These are phyloP conservation scores for Rhodotorula sp. DNA, from an alignment of 1,284 basidiomycete species.

Conservation along the genomic window DNA sequence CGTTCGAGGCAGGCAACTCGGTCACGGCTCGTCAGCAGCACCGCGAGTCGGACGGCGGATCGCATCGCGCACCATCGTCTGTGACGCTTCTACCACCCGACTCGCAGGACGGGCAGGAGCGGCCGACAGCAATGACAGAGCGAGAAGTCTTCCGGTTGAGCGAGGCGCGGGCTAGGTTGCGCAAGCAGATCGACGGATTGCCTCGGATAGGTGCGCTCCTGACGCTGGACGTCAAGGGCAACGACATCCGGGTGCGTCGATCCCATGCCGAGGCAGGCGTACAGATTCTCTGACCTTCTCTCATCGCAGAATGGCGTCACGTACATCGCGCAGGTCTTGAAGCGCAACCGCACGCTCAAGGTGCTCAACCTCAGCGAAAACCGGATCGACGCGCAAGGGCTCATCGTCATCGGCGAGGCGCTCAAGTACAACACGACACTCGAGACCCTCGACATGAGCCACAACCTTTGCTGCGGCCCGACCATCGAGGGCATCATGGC, in stretches of 20 bases:
- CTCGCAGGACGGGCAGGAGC: not conserved
- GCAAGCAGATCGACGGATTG: slow-evolving; percentile 63
- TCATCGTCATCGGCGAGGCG: slow-evolving; percentile 81
- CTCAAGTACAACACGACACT: slow-evolving; percentile 92
- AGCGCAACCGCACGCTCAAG: slow-evolving; percentile 91
- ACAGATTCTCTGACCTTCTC: too few species aligned
- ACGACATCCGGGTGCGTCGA: slow-evolving; percentile 75
- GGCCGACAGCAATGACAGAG: slow-evolving; percentile 51
- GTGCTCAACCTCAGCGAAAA: slow-evolving; percentile 93
- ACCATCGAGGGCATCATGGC: slow-evolving; percentile 82
- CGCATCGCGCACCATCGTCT: not conserved
- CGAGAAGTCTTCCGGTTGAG: slow-evolving; percentile 54
- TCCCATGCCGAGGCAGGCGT: not conserved
- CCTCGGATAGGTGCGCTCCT: slow-evolving; percentile 78
- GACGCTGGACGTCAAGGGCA: slow-evolving; percentile 86
- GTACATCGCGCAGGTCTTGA: slow-evolving; percentile 91
- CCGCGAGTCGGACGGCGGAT: not conserved
- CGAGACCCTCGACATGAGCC: slow-evolving; percentile 88
- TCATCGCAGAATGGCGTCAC: slow-evolving; percentile 66
- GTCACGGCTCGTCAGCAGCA: slow-evolving; percentile 33
- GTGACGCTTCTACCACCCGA: not conserved
- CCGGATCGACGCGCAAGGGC: slow-evolving; percentile 76
- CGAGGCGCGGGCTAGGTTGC: slow-evolving; percentile 39
- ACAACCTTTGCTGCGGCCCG: slow-evolving; percentile 89
- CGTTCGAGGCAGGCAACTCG: slow-evolving; percentile 26